Conservation (phyloP, 371 early-diverging fungal genomes). For the Mucor ambiguus region DNA sequence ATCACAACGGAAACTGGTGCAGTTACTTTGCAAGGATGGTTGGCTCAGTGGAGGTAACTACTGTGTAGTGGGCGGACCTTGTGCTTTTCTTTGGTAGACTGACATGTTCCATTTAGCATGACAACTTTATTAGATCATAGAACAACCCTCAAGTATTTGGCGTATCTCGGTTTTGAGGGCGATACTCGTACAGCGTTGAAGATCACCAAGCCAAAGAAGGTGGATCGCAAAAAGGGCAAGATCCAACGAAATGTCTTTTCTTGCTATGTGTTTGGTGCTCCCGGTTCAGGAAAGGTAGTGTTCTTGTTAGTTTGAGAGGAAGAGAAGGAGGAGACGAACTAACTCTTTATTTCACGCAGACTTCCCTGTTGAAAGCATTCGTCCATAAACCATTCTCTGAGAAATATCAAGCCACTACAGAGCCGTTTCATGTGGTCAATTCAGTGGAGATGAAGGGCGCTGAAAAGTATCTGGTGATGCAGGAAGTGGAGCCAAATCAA, state of each 20-base stretch:
- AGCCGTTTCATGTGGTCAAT: conserved; percentile 85
- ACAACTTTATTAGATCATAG: conserved; percentile 90
- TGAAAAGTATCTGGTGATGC: conserved; percentile 94
- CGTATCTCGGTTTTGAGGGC: conserved; percentile 93
- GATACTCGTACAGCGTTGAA: conserved; percentile 76
- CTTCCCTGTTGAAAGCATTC: conserved; percentile 82
- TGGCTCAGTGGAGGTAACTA: conserved; percentile 86
- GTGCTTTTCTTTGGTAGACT: not conserved
- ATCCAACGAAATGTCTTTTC: conserved; percentile 87
- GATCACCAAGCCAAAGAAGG: conserved; percentile 61
- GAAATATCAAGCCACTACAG: conserved; percentile 76
- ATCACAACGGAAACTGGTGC: conserved; percentile 87
- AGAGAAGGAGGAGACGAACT: not conserved
- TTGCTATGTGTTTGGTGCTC: conserved; percentile 94
- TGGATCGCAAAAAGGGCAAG: conserved; percentile 81
- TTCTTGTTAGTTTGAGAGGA: not conserved
- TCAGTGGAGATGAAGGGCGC: conserved; percentile 92
- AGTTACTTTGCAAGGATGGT: conserved; percentile 93
- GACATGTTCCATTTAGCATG: conserved; percentile 64
- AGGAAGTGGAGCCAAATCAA: conserved; percentile 82
- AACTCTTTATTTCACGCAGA: conserved; percentile 62
- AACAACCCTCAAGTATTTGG: conserved; percentile 88
- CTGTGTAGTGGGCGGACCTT: not conserved
- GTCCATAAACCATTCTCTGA: conserved; percentile 80
- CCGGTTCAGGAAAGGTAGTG: conserved; percentile 88